These are phyloP conservation scores for Rubia balearica DNA, from an alignment of 305 asterid species.

Conservation along the genomic window DNA sequence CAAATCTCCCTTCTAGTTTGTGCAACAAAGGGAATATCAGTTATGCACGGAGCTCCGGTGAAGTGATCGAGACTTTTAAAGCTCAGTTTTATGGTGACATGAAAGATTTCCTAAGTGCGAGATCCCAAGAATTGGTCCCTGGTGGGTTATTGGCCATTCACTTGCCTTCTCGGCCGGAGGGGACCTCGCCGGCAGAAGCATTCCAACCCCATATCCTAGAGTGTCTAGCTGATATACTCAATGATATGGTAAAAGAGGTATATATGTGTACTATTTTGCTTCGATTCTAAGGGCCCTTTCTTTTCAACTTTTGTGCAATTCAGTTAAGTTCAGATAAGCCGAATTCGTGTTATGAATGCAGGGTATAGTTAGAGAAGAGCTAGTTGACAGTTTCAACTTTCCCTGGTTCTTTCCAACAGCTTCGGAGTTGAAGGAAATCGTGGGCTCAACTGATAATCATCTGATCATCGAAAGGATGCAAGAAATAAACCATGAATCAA, in stretches of 20 bases:
- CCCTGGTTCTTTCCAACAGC: conserved; percentile 8
- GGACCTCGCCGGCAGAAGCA: conserved; percentile 2
- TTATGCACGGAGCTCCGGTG: conserved; percentile 6
- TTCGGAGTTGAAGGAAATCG: conserved; percentile 4
- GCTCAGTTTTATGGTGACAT: conserved; percentile 2
- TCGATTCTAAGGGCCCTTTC: too few species aligned
- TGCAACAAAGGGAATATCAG: conserved; percentile 19
- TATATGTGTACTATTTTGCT: too few species aligned
- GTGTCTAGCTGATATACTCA: conserved; percentile 7
- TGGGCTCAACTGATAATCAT: background rate
- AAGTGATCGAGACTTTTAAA: conserved; percentile 4
- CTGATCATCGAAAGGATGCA: background rate
- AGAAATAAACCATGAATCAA: background rate
- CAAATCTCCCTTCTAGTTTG: conserved; percentile 11
- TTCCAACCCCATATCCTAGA: background rate
- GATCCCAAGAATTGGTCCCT: background rate
- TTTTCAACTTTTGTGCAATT: too few species aligned
- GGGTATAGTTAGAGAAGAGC: background rate
- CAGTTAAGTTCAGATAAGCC: background rate
- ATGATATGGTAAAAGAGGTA: conserved; percentile 11
- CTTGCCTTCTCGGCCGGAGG: conserved; percentile 3
- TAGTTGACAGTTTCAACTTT: conserved; percentile 6
- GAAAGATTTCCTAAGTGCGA: conserved; percentile 1
- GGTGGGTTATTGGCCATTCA: conserved; percentile 3
- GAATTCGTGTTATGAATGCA: background rate